Percentiles rank a stretch among this genome's conserved stretches.
Evolutionary conservation across 2,329 filamentous ascomycete species (phyloP).

Genomic region (Domatiomyces globalis): DNA sequence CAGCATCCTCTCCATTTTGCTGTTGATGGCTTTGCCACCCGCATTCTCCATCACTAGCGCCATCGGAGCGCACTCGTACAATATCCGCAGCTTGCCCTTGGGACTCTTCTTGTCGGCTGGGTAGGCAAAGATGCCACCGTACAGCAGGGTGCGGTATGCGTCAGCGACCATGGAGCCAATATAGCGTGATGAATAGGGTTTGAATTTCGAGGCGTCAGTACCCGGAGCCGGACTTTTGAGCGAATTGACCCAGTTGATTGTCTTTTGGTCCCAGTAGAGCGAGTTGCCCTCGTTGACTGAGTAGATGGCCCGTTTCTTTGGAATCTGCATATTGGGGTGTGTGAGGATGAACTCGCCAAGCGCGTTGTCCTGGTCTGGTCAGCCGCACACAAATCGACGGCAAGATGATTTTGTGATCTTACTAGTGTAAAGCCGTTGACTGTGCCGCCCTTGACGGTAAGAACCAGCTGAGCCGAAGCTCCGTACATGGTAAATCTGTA

Average conservation of each 20-base stretch:
- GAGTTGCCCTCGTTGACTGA: conserved; percentile 98
- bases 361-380: conserved; percentile 51
- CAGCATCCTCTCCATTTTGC: conserved; percentile 81
- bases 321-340: conserved; percentile 85
- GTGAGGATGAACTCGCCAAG: conserved; percentile 98
- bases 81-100: conserved; percentile 91
- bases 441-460: conserved; percentile 82
- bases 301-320: conserved; percentile 72
- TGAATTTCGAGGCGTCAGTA: conserved; percentile 34
- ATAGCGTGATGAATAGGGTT: conserved; percentile 89
- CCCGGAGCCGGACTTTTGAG: conserved; percentile 61
- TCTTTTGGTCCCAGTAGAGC: conserved; percentile 82
- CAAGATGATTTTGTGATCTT: neutral
- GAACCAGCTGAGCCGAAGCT: conserved; percentile 85
- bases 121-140: conserved; percentile 95
- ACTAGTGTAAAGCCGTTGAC: conserved; percentile 93
- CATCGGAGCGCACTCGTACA: conserved; percentile 99
- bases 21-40: conserved; percentile 82
- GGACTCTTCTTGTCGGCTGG: conserved; percentile 95
- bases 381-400: neutral
- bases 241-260: conserved; percentile 75
- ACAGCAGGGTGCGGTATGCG: conserved; percentile 86
- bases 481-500: conserved; percentile 99
- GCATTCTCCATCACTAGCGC: conserved; percentile 98
- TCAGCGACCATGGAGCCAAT: conserved; percentile 93